These are phyloP conservation scores for Globisporangium barbulae DNA, from an alignment of 352 stramenopile species.

Conservation along the genomic window DNA sequence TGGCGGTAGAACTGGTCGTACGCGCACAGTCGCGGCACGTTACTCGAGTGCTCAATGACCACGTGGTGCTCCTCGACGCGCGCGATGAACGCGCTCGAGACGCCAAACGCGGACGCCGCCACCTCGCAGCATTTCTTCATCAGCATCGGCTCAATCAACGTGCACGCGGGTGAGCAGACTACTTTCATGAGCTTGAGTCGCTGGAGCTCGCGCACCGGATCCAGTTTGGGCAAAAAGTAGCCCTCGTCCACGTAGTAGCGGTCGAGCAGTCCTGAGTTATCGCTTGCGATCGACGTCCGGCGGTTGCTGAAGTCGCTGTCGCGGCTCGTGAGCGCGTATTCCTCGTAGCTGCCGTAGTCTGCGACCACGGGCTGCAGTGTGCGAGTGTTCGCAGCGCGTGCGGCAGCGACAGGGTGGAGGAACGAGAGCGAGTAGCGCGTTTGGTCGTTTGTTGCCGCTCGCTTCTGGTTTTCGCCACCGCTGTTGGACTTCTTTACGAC, in stretches of 20 bases:
- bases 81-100: slow-evolving; percentile 49
- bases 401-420: slow-evolving; percentile 33
- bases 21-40: slow-evolving; percentile 25
- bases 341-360: slow-evolving; percentile 43
- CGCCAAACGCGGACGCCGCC: slow-evolving; percentile 38
- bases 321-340: slow-evolving; percentile 16
- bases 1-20: slow-evolving; percentile 34
- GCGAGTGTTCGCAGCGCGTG: background rate
- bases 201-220: slow-evolving; percentile 33
- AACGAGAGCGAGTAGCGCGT: slow-evolving; percentile 35
- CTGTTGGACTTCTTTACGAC: slow-evolving; percentile 3
- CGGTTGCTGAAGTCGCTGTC: slow-evolving; percentile 34
- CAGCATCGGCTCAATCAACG: slow-evolving; percentile 47
- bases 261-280: slow-evolving; percentile 43
- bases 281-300: slow-evolving; percentile 51
- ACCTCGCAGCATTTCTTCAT: slow-evolving; percentile 61
- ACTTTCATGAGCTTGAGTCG: slow-evolving; percentile 48
- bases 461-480: slow-evolving; percentile 4
- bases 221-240: slow-evolving; percentile 42
- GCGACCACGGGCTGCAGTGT: slow-evolving; percentile 28
- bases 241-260: slow-evolving; percentile 39
- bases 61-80: slow-evolving; percentile 47
- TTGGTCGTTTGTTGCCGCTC: background rate
- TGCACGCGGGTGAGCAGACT: slow-evolving; percentile 54
- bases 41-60: slow-evolving; percentile 47